A percentile compares a stretch with the other conserved stretches of the same genome.
Conservation (phyloP, 2,329 filamentous ascomycete species). For the Ambrosiella beaveri region DNA sequence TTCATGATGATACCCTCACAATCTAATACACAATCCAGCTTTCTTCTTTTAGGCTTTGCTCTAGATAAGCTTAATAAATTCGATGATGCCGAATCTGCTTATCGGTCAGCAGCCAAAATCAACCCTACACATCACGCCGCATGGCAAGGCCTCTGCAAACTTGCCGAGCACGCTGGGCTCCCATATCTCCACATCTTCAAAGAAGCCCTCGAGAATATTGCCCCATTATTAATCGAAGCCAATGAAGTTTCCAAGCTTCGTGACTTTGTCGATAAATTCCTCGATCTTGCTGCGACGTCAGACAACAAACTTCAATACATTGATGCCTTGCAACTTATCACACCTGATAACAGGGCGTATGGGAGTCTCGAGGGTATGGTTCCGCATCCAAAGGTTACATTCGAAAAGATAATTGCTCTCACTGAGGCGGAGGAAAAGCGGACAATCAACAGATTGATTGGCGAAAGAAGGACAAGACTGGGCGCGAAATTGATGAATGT, state of each 20-base stretch:
- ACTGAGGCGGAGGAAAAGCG: conserved; percentile 75
- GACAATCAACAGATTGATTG: conserved; percentile 76
- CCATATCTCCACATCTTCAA: conserved; percentile 6
- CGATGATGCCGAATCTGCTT: conserved; percentile 60
- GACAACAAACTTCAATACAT: conserved; percentile 60
- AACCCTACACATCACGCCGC: conserved; percentile 65
- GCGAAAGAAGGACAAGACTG: conserved; percentile 70
- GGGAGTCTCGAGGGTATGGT: conserved; percentile 67
- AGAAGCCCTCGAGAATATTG: conserved; percentile 44
- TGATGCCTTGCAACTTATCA: conserved; percentile 54
- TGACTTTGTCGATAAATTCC: conserved; percentile 61
- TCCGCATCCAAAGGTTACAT: conserved; percentile 62
- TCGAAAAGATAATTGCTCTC: conserved; percentile 66
- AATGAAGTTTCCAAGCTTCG: conserved; percentile 48
- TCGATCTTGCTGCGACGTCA: conserved; percentile 53
- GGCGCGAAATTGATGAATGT: conserved; percentile 73
- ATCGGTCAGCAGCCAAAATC: conserved; percentile 51
- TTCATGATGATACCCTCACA: too few species aligned
- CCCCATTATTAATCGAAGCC: conserved; percentile 52
- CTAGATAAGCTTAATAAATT: conserved; percentile 57
- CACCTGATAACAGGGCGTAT: conserved; percentile 72
- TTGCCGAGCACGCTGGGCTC: conserved; percentile 51
- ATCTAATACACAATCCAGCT: background rate
- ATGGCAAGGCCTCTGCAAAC: conserved; percentile 75
- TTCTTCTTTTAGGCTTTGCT: conserved; percentile 71